A percentile compares a stretch with the other conserved stretches of the same genome.
These are phyloP conservation scores for Coemansia sp. DNA, from an alignment of 192 early-diverging fungal species.

Conservation along the genomic window DNA sequence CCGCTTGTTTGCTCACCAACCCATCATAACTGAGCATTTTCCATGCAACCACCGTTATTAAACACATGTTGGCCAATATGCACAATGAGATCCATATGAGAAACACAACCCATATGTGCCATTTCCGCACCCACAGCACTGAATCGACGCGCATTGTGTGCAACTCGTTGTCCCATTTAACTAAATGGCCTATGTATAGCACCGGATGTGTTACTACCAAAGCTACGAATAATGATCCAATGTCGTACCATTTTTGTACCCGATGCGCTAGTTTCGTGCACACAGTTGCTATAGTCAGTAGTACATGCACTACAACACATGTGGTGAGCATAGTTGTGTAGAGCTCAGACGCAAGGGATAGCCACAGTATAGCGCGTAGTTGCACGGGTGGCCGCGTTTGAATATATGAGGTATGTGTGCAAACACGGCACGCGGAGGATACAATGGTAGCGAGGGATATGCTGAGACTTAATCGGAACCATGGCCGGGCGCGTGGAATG, in stretches of 20 bases:
- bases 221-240: neutral
- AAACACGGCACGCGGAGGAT: neutral
- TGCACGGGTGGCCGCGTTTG: neutral
- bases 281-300: neutral
- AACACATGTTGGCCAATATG: neutral
- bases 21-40: neutral
- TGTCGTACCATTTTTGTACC: constrained; percentile 7
- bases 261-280: neutral
- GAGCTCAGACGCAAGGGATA: neutral
- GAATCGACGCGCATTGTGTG: constrained; percentile 4
- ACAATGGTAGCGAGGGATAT: neutral
- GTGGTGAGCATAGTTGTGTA: neutral
- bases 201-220: constrained; percentile 21
- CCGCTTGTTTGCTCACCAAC: neutral
- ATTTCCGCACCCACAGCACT: neutral
- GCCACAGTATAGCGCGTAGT: neutral
- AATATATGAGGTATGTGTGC: neutral
- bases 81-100: constrained; percentile 5
- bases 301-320: neutral
- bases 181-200: constrained; percentile 13
- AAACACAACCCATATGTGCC: constrained; percentile 9
- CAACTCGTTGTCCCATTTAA: constrained; percentile 8
- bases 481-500: neutral
- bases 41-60: too few relatives aligned
- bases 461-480: constrained; percentile 13